Base-by-base conservation (phyloP, 345 rosid species). In the Syzygium grande region DNA sequence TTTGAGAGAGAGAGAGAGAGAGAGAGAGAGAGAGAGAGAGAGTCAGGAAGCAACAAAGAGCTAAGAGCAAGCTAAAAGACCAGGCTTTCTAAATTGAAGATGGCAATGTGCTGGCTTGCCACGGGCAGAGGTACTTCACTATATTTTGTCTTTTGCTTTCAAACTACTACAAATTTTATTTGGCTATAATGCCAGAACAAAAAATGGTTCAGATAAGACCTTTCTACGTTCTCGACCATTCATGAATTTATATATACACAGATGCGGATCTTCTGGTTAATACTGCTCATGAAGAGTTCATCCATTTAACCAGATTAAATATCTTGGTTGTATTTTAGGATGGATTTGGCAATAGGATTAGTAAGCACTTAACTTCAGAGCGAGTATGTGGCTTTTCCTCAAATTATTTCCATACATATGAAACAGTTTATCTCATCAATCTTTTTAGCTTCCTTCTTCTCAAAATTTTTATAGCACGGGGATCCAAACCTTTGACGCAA, bases 381-480 rank as follows among this genome's bases (percentile, higher is more conserved):
- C 63, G 14, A 58, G 41, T 10, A 58, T 4, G n/a, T 9, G 63
- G 29, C 63, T 58, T 58, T 58, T 58, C 63, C 29, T 58, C 63
- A 10, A 58, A 14, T 58, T 23, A 25, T 58, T 58, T 58, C 13
- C 0, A 0, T 58, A 23, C 63, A 58, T n/a, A 58, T 58, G 0
- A 58, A 58, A 4, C 6, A 0, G 0, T 58, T 58, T 38, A 58
- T 25, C 14, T 10, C 3, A 27, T 25, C 63, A 25, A 7, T 25
- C 11, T 25, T 58, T 58, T 58, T 4, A 58, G 63, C 29, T 25
- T 58, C 22, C 11, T 58, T 25, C 1, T 58, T 58, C 25, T 58
- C 23, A 0, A 23, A 56, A 9, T 9, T 56, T 23, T 56, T 4
- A 23, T 56, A 56, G 9, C 2, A 56, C 0, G 0, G 11, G 6